A percentile compares a stretch with the other conserved stretches of the same genome.
These are phyloP conservation scores for Dryas integrifolia DNA, from an alignment of 331 rosid species.

Conservation along the genomic window DNA sequence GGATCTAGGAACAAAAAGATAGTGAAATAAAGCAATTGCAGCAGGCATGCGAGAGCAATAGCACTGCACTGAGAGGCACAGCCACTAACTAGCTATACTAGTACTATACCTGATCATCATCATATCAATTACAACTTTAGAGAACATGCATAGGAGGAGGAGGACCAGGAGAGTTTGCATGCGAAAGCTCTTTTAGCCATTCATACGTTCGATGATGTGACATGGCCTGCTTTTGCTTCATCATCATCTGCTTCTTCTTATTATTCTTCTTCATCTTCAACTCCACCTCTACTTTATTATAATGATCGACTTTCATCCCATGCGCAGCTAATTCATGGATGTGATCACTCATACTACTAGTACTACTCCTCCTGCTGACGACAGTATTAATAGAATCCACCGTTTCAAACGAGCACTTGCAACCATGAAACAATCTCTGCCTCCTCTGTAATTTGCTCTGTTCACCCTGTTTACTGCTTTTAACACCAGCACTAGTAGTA, in stretches of 20 bases:
- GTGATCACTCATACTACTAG: neutral
- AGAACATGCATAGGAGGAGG: slow-evolving; percentile 24
- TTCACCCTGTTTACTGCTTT: slow-evolving; percentile 9
- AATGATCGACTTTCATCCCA: neutral
- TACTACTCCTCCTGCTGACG: slow-evolving; percentile 28
- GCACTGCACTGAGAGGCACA: too few relatives aligned
- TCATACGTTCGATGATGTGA: slow-evolving; percentile 87
- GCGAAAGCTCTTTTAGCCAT: slow-evolving; percentile 70
- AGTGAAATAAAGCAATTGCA: slow-evolving; percentile 12
- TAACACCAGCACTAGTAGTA: neutral
- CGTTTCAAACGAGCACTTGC: slow-evolving; percentile 59
- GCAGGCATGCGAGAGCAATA: slow-evolving; percentile 33
- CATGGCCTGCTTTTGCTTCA: slow-evolving; percentile 55
- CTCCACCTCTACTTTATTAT: slow-evolving; percentile 27
- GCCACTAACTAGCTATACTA: neutral
- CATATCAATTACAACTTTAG: slow-evolving; percentile 1
- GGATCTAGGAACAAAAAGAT: slow-evolving; percentile 9
- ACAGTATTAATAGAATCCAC: slow-evolving; percentile 37
- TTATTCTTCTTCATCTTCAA: slow-evolving; percentile 37
- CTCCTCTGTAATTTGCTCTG: slow-evolving; percentile 19
- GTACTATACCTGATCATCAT: neutral
- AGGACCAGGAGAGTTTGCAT: slow-evolving; percentile 42
- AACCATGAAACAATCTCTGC: slow-evolving; percentile 45
- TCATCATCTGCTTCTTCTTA: slow-evolving; percentile 14
- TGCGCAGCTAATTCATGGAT: neutral